Percentiles rank a stretch among this genome's conserved stretches.
Conservation (phyloP, 1,284 basidiomycete genomes). For the Psilocybe mexicana region DNA sequence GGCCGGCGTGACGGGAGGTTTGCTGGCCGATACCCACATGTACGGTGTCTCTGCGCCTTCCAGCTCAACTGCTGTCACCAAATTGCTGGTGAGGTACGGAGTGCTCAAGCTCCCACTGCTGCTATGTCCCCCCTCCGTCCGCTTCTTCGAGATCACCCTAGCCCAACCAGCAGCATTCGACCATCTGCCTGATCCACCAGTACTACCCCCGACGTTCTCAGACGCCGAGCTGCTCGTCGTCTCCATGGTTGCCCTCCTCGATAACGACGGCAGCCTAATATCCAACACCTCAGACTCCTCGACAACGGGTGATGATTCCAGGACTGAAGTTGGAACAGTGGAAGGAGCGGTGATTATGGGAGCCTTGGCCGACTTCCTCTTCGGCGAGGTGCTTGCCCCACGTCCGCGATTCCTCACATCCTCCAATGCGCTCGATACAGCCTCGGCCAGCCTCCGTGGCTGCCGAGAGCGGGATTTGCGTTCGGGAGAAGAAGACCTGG, state of each 20-base stretch:
- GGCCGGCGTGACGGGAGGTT: slow-evolving; percentile 10
- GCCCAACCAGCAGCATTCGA: slow-evolving; percentile 14
- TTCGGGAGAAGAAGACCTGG: slow-evolving; percentile 23
- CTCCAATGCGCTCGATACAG: slow-evolving; percentile 15
- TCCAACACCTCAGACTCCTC: slow-evolving; percentile 20
- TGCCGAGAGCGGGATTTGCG: slow-evolving; percentile 24
- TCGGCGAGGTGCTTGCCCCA: slow-evolving; percentile 10
- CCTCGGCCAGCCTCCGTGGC: slow-evolving; percentile 15
- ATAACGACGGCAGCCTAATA: slow-evolving; percentile 17
- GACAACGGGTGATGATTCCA: background rate
- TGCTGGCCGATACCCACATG: slow-evolving; percentile 20
- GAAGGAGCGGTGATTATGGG: background rate
- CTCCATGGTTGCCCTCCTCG: slow-evolving; percentile 10
- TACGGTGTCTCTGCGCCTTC: slow-evolving; percentile 18
- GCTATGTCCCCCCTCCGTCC: slow-evolving; percentile 11
- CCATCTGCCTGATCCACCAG: slow-evolving; percentile 4
- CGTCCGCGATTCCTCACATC: slow-evolving; percentile 11
- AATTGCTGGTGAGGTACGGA: slow-evolving; percentile 9
- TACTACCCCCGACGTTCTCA: background rate
- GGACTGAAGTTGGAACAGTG: background rate
- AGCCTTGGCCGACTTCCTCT: slow-evolving; percentile 1
- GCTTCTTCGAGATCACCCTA: slow-evolving; percentile 12
- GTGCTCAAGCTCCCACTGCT: slow-evolving; percentile 2
- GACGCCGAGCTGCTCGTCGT: slow-evolving; percentile 9
- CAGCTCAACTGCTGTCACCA: slow-evolving; percentile 8